A percentile compares a stretch with the other conserved stretches of the same genome.
Conservation (phyloP, 2,329 filamentous ascomycete species). For the Colletotrichum tropicale region DNA sequence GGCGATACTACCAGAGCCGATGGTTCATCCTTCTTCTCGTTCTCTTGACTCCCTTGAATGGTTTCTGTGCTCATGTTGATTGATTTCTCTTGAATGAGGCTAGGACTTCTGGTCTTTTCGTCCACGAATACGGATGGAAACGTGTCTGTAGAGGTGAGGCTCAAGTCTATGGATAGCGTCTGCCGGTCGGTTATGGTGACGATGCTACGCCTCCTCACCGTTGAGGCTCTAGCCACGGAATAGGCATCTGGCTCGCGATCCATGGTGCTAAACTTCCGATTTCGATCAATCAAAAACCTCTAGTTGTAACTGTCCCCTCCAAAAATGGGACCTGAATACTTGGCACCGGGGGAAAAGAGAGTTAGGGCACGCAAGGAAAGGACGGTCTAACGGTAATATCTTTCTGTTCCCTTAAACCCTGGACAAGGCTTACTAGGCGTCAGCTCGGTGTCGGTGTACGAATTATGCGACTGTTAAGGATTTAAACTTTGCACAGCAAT, state of each 20-base stretch:
- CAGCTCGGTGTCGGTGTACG: neutral
- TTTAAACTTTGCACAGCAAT: neutral
- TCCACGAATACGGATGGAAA: neutral
- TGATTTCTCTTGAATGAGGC: neutral
- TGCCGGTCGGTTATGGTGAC: neutral
- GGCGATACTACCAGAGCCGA: neutral
- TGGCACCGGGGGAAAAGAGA: neutral
- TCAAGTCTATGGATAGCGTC: neutral
- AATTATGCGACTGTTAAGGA: neutral
- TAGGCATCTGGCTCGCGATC: neutral
- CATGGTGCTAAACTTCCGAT: neutral
- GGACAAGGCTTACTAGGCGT: neutral
- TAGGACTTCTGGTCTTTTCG: neutral
- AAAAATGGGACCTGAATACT: neutral
- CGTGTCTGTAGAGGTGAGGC: constrained; percentile 1
- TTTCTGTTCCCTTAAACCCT: neutral
- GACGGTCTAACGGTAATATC: neutral
- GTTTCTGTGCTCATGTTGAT: neutral
- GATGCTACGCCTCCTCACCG: neutral
- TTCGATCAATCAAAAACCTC: neutral
- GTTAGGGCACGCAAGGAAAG: neutral
- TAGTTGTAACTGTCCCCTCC: neutral
- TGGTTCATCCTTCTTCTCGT: neutral
- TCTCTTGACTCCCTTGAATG: neutral
- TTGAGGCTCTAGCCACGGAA: neutral